Evolutionary conservation across 169 alveolate genomes (phyloP), one percentile per base, ranked within the genome.

Genomic region (Besnoitia besnoiti): DNA sequence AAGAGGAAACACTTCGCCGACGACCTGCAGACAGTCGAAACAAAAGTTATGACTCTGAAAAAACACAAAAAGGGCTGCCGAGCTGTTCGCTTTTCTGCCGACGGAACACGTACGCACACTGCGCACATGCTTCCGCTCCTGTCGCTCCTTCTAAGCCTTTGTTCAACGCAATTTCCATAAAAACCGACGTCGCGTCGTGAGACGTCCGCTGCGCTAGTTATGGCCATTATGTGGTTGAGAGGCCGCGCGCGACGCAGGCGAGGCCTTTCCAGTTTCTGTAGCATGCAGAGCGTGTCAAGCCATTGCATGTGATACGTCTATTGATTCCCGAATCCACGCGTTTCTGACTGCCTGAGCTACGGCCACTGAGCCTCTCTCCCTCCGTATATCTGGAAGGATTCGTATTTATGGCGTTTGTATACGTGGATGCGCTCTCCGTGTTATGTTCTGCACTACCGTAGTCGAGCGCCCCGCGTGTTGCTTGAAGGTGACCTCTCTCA

Each of bases 51-150:
- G 30, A 61, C 84, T 84, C 79, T 85, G 67, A 55, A 39, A 12
- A 73, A 35, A 37, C 91, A 85, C 84, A 85, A 85, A 46, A 16
- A 33, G 37, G 62, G 80, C 8, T 85, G 91, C 84, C 62, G 91
- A 2, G 84, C 84, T 35, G 46, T 85, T 0, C 80, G 73, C 62
- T 85, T 85, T 40, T 85, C 80, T 40, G 46, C 33, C 27, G 91
- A 59, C 37, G 91, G 91, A 33, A 12, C 51, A 4, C 80, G 91
- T 85, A 85, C 35, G 51, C 33, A 7, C 75, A 37, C 50, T 24
- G n/a, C n/a, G n/a, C n/a, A n/a, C n/a, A n/a, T 39, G 33, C 21
- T 35, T 47, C 85, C 50, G 33, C 33, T 35, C 33, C 50, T 47
- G 50, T 0, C 33, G 39, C 33, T 47, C 85, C 40, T 62, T 7